Evolutionary conservation across 2,329 filamentous ascomycete species (phyloP), one percentile per base, ranked within the genome.

Genomic region (Fusarium sp.): DNA sequence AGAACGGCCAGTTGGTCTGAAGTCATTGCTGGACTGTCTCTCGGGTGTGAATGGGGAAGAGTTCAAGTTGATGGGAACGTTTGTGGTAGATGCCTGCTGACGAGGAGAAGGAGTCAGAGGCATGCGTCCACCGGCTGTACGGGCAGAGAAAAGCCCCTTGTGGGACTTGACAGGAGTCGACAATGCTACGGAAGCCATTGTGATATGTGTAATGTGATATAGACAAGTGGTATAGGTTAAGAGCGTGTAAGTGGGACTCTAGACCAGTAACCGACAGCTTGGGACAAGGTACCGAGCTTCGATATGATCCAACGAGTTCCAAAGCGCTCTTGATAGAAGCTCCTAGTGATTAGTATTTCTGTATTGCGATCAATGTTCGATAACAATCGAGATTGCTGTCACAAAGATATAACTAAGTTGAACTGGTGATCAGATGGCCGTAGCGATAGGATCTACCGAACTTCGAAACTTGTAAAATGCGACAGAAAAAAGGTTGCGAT

Each of bases 111-210:
- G 95, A 6, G 95, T 98, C 79, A 99, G 85, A 75, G 96, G 94
- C 87, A 97, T 94, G 69, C 96, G 93, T 80, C 94, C 94, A 83
- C 95, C 94, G 81, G 94, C 96, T 80, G 94, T 96, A 80, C 94
- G 94, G 74, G 93, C 90, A 74, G 92, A 94, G 85, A 98, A 98
- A 77, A 98, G 88, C 65, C 94, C 94, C 83, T 92, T 90, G 82
- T 97, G 95, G 87, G 93, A 96, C 88, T 98, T 98, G 80, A 96
- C 87, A 65, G 96, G 96, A 67, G 96, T 98, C 77, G 94, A 92
- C 82, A 98, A 90, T 79, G 88, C 84, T 81, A 91, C 81, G 65
- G 84, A 92, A 80, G 95, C 94, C 95, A 98, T 98, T 80, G 76
- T 87, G 82, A 79, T 76, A 74, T 76, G 60, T 73, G 44, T 71